These are phyloP conservation scores for Exophiala mesophila DNA, from an alignment of 2,329 filamentous ascomycete genomes.

Conservation along the genomic window DNA sequence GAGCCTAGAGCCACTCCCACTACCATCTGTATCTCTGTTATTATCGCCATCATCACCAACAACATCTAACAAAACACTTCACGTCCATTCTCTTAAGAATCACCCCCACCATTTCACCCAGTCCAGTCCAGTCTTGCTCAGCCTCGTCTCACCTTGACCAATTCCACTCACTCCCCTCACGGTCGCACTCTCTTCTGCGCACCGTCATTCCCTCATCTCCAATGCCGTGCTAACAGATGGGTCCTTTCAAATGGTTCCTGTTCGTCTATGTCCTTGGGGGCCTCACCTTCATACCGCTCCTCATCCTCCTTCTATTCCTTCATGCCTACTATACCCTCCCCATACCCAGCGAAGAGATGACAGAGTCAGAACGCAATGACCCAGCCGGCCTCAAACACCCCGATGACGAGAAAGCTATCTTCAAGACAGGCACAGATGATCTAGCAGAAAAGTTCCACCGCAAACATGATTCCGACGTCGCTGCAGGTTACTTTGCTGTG, in stretches of 20 bases:
- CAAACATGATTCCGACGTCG: constrained; percentile 67
- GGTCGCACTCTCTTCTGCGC: constrained; percentile 1
- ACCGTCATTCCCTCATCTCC: constrained; percentile 1
- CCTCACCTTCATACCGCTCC: constrained; percentile 76
- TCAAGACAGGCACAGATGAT: constrained; percentile 57
- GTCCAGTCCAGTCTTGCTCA: too few relatives aligned
- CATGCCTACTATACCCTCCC: constrained; percentile 68
- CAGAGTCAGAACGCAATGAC: constrained; percentile 28
- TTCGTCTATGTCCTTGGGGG: constrained; percentile 79
- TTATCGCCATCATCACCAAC: too few relatives aligned
- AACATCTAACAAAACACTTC: too few relatives aligned
- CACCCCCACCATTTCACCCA: too few relatives aligned
- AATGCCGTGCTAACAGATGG: constrained; percentile 21
- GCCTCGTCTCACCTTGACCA: too few relatives aligned
- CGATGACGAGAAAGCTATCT: constrained; percentile 59
- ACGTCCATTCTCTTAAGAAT: too few relatives aligned
- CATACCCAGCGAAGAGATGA: constrained; percentile 22
- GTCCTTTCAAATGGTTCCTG: constrained; percentile 49
- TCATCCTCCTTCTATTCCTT: constrained; percentile 56
- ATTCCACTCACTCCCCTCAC: too few relatives aligned
- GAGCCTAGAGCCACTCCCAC: too few relatives aligned
- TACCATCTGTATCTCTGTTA: too few relatives aligned
- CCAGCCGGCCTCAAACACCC: constrained; percentile 42
- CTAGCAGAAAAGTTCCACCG: constrained; percentile 59
- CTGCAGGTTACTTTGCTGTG: constrained; percentile 91